These are phyloP conservation scores for Pseudogymnoascus sp. DNA, from an alignment of 2,329 filamentous ascomycete genomes.

Conservation along the genomic window DNA sequence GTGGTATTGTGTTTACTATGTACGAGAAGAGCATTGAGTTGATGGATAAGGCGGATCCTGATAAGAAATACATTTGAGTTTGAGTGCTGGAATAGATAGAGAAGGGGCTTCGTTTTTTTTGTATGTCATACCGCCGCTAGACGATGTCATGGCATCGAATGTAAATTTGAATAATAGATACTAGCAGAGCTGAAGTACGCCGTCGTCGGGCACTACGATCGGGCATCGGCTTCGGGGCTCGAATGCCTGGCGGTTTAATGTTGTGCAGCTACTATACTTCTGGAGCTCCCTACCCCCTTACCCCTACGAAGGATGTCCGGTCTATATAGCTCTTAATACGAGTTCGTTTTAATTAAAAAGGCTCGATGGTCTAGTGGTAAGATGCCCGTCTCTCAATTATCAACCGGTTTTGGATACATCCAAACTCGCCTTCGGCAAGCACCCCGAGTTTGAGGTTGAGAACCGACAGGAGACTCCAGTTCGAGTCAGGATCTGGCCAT, in stretches of 20 bases:
- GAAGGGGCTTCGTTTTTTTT: conserved; percentile 17
- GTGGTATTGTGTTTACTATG: conserved; percentile 97
- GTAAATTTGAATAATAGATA: not conserved
- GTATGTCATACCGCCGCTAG: not conserved
- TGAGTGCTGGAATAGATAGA: conserved; percentile 30
- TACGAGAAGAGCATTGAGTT: conserved; percentile 95
- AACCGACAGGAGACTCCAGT: not conserved
- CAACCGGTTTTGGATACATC: not conserved
- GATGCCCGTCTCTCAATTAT: not conserved
- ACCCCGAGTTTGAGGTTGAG: not conserved
- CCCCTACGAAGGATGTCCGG: not conserved
- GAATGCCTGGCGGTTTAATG: not conserved
- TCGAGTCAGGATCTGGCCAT: not conserved
- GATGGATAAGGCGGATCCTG: conserved; percentile 71
- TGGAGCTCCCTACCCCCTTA: not conserved
- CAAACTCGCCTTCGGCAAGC: not conserved
- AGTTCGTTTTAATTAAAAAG: not conserved
- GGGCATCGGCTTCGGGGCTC: not conserved
- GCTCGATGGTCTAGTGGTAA: not conserved
- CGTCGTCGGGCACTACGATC: not conserved
- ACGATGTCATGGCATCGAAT: not conserved
- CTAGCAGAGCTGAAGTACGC: not conserved
- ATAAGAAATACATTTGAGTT: conserved; percentile 72
- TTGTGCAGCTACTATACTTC: not conserved
- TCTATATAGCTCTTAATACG: not conserved